Evolutionary conservation across 164 flowering plant species (phyloP), one percentile per base, ranked within the genome.

Genomic region (Tetrastigma voinierianum): DNA sequence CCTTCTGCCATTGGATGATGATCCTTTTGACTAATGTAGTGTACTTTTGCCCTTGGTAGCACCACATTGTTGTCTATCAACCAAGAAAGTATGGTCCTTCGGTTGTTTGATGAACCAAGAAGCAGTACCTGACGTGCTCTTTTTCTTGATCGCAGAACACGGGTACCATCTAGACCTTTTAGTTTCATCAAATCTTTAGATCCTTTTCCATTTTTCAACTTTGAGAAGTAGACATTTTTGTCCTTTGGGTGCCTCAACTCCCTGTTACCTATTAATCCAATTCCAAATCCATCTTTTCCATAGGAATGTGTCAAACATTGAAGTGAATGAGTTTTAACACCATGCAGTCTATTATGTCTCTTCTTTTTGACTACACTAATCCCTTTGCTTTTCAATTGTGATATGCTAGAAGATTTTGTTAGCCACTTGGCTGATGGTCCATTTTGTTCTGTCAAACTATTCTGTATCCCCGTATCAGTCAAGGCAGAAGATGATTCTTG

Each of bases 21-120:
- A 20, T 76, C 72, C 67, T 67, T 85, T 68, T 43, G 44, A 51
- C 69, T 19, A 40, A 57, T 47, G 59, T 82, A 91, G 40, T 64
- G 61, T 58, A 91, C 97, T 67, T 84, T 89, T 64, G 69, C 77
- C 68, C 96, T 82, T 2, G 89, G 89, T 64, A 87, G 51, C 62
- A 93, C 75, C 57, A 81, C 76, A 60, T 85, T 80, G 71, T 82
- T 85, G 59, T 93, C 96, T 44, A 96, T 88, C 77, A 96, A 68
- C 97, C 87, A 89, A 58, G 97, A 89, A 32, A 96, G 67, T 47
- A 90, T 55, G 47, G 83, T 88, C 62, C 79, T 80, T 55, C 90
- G 86, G 11, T 66, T 79, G 46, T 73, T 80, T 2, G 64, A 69
- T 2, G 84, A 62, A 71, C 68, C 69, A 18, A 75, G 60, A 70